Conservation (phyloP, 73 alveolate species). For the Paramecium bursaria region DNA sequence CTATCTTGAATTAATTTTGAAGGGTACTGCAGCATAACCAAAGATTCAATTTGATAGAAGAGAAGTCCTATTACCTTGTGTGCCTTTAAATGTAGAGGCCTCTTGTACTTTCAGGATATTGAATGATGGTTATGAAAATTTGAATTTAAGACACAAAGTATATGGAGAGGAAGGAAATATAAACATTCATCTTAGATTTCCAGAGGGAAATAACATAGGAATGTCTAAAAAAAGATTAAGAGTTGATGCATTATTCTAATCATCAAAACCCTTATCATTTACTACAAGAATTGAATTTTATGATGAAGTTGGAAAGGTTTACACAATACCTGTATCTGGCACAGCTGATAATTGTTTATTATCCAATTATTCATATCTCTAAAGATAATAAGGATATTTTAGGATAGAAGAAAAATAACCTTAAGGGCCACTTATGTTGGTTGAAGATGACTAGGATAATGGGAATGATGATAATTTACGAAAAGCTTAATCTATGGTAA, state of each 20-base stretch:
- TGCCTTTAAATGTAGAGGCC: slow-evolving; percentile 95
- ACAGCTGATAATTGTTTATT: slow-evolving; percentile 96
- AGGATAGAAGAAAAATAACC: slow-evolving; percentile 84
- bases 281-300: slow-evolving; percentile 95
- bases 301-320: slow-evolving; percentile 96
- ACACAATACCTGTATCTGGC: slow-evolving; percentile 94
- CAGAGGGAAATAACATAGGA: slow-evolving; percentile 88
- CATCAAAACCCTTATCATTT: slow-evolving; percentile 92
- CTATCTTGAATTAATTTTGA: slow-evolving; percentile 84
- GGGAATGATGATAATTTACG: slow-evolving; percentile 81
- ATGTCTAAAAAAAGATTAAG: slow-evolving; percentile 84
- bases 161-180: slow-evolving; percentile 87
- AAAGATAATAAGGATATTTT: slow-evolving; percentile 86
- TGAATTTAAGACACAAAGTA: slow-evolving; percentile 90
- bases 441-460: slow-evolving; percentile 81
- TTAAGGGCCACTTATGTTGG: slow-evolving; percentile 83
- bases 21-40: slow-evolving; percentile 98
- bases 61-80: slow-evolving; percentile 94
- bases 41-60: slow-evolving; percentile 96
- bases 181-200: slow-evolving; percentile 83
- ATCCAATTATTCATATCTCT: slow-evolving; percentile 89
- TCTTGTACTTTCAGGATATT: slow-evolving; percentile 88
- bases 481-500: slow-evolving; percentile 69
- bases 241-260: slow-evolving; percentile 92
- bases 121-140: slow-evolving; percentile 97